phyloP scores from a whole-genome alignment of 169 alveolate species.

The Plasmodium gonderi region DNA sequence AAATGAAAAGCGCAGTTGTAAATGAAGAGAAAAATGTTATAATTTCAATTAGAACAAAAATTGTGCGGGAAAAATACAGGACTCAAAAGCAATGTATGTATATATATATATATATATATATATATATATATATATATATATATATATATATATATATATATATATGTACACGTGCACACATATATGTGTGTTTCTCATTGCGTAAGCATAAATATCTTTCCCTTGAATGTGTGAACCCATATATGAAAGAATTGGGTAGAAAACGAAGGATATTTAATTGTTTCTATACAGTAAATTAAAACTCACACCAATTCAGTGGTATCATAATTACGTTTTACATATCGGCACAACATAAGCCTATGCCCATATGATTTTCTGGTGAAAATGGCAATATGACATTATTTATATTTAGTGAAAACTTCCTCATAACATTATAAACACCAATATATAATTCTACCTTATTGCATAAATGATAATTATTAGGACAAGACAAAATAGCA shows the following conservation, averaged over 20 bases:
- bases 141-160: background rate
- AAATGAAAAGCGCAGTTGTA: too few relatives aligned
- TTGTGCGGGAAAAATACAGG: background rate
- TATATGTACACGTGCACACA: too few relatives aligned
- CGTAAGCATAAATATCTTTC: too few relatives aligned
- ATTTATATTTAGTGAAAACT: conserved; percentile 47
- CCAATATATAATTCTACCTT: conserved; percentile 85
- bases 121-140: background rate
- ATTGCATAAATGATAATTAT: conserved; percentile 90
- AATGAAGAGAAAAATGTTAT: background rate
- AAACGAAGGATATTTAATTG: background rate
- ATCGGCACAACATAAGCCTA: conserved; percentile 67
- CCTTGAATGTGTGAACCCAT: background rate
- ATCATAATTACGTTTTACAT: conserved; percentile 5
- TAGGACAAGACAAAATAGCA: conserved; percentile 84
- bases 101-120: background rate
- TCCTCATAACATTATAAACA: conserved; percentile 59
- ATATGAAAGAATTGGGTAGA: background rate
- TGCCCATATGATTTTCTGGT: conserved; percentile 49
- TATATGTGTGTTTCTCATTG: too few relatives aligned
- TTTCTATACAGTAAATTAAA: background rate
- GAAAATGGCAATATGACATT: conserved; percentile 63
- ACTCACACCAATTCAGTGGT: background rate
- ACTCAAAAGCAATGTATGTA: background rate
- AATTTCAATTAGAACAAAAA: background rate